phyloP scores from a whole-genome alignment of 2,329 filamentous ascomycete species.

The Bipolaris zeicola region DNA sequence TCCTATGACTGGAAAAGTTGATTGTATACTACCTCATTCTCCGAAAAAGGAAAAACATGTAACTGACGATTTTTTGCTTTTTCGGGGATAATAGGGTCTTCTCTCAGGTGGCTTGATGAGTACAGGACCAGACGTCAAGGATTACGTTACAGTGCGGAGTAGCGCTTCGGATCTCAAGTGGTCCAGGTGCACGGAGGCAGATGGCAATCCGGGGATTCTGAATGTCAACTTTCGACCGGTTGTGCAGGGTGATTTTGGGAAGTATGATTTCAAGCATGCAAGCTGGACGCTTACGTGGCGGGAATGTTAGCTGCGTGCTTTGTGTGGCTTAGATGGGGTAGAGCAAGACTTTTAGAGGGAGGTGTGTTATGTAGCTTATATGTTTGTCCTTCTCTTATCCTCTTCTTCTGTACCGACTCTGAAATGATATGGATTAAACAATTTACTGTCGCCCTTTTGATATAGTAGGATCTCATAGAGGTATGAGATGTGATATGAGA shows the following conservation, averaged over 20 bases:
- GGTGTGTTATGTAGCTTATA: not conserved
- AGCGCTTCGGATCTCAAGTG: constrained; percentile 33
- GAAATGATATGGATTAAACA: no score
- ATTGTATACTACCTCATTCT: no score
- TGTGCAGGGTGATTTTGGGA: constrained; percentile 32
- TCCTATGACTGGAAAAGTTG: no score
- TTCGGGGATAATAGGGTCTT: constrained; percentile 14
- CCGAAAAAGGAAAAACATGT: not conserved
- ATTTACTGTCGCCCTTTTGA: no score
- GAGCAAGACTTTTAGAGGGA: not conserved
- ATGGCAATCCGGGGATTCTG: constrained; percentile 37
- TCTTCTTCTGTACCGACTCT: not conserved
- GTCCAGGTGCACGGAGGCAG: constrained; percentile 37
- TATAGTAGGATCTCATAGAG: no score
- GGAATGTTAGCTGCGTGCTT: constrained; percentile 25
- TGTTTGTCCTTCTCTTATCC: not conserved
- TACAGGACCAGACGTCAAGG: constrained; percentile 33
- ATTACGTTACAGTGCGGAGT: constrained; percentile 31
- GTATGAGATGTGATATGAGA: no score
- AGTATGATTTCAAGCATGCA: constrained; percentile 37
- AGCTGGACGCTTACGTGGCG: constrained; percentile 38
- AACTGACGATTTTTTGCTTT: not conserved
- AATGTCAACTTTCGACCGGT: constrained; percentile 42
- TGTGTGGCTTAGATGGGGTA: not conserved
- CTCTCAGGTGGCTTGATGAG: constrained; percentile 29